These are phyloP conservation scores for Camelina sativa DNA, from an alignment of 345 rosid species.

Conservation along the genomic window DNA sequence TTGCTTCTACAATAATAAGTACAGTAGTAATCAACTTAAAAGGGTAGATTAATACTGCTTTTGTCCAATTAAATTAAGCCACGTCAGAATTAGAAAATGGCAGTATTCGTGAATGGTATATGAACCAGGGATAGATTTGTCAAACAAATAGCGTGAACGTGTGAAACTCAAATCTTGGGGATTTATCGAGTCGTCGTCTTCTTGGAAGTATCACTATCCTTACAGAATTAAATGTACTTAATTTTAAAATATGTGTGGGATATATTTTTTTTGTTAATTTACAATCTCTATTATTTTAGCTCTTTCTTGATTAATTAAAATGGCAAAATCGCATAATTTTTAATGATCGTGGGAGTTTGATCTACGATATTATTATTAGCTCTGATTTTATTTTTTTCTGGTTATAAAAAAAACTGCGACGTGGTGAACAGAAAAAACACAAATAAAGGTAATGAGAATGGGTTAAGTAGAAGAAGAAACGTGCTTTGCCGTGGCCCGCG, in stretches of 20 bases:
- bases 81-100: background rate
- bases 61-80: background rate
- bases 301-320: no score
- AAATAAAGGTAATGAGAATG: background rate
- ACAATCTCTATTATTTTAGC: no score
- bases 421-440: background rate
- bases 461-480: background rate
- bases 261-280: no score
- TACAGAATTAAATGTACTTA: background rate
- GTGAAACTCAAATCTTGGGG: slow-evolving; percentile 20
- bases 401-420: background rate
- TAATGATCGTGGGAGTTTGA: background rate
- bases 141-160: background rate
- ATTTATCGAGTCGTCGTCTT: slow-evolving; percentile 1
- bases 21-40: background rate
- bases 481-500: slow-evolving; percentile 19
- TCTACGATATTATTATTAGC: background rate
- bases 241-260: background rate
- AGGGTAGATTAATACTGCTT: background rate
- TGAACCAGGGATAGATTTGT: slow-evolving; percentile 2
- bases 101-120: background rate
- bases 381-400: no score
- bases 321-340: no score
- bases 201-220: slow-evolving; percentile 29
- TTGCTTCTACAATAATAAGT: no score